A percentile compares a stretch with the other conserved stretches of the same genome.
Conservation (phyloP, 306 rosid genomes). For the Trifolium fragiferum region DNA sequence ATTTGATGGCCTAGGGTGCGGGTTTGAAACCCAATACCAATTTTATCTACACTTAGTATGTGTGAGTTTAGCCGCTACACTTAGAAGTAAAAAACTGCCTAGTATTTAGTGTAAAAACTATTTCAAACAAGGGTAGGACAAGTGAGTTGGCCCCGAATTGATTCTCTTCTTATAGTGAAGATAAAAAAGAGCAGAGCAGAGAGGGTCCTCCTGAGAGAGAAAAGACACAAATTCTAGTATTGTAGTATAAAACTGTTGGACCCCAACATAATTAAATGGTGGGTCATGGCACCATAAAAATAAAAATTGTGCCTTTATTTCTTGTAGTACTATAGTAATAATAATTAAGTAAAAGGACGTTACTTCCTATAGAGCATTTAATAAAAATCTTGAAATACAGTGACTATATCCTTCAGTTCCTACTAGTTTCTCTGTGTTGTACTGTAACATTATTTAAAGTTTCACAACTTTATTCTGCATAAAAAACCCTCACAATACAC, state of each 20-base stretch:
- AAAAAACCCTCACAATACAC: background rate
- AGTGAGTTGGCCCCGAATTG: background rate
- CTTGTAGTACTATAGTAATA: background rate
- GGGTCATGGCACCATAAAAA: slow-evolving; percentile 33
- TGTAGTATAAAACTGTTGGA: slow-evolving; percentile 15
- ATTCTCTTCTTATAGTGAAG: background rate
- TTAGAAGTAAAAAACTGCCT: slow-evolving; percentile 4
- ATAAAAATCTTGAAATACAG: slow-evolving; percentile 12
- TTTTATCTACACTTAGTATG: too few relatives aligned
- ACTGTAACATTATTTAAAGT: slow-evolving; percentile 9
- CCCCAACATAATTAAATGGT: slow-evolving; percentile 13
- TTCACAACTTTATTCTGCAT: slow-evolving; percentile 5
- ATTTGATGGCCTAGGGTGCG: too few relatives aligned
- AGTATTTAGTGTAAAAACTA: slow-evolving; percentile 20
- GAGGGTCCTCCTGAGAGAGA: slow-evolving; percentile 11
- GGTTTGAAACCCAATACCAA: too few relatives aligned
- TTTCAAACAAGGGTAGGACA: slow-evolving; percentile 18
- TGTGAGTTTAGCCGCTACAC: too few relatives aligned
- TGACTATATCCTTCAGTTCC: slow-evolving; percentile 20
- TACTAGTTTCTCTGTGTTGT: slow-evolving; percentile 12
- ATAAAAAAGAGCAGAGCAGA: slow-evolving; percentile 3
- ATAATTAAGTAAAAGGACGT: slow-evolving; percentile 7
- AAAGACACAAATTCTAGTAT: slow-evolving; percentile 16
- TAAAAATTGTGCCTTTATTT: slow-evolving; percentile 9
- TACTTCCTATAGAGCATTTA: slow-evolving; percentile 8